Evolutionary conservation across 257 asterid genomes (phyloP).

Genomic region (Pogostemon cablin): DNA sequence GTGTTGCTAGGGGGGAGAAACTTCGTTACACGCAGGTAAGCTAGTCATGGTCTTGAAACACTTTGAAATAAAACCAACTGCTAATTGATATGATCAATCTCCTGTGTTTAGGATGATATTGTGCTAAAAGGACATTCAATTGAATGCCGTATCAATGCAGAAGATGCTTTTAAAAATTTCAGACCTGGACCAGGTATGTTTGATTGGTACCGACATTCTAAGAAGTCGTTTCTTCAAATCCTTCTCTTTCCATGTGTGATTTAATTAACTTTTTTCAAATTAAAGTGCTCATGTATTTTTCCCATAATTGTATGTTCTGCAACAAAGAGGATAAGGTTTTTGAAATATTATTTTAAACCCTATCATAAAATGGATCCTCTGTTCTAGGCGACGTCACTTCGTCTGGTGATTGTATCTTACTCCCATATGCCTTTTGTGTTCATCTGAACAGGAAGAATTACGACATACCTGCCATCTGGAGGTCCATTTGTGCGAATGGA

Average conservation of each 20-base stretch:
- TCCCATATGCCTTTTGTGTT: constrained; percentile 23
- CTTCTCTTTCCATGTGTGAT: neutral
- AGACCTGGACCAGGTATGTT: constrained; percentile 95
- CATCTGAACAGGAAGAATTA: constrained; percentile 78
- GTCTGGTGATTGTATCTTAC: constrained; percentile 12
- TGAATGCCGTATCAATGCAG: constrained; percentile 98
- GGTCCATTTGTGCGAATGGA: constrained; percentile 99
- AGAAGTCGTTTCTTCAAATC: constrained; percentile 7
- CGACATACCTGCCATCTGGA: constrained; percentile 92
- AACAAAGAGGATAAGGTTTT: neutral
- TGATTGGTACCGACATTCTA: constrained; percentile 25
- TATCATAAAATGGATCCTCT: constrained; percentile 4
- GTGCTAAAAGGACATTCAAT: constrained; percentile 94
- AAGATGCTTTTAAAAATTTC: constrained; percentile 98
- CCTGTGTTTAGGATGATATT: constrained; percentile 74
- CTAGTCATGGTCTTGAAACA: constrained; percentile 16
- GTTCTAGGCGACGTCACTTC: constrained; percentile 1
- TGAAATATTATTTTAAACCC: neutral
- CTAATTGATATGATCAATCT: constrained; percentile 17
- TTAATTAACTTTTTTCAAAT: neutral
- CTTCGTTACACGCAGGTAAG: constrained; percentile 78
- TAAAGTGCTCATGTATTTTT: neutral
- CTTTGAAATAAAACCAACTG: neutral
- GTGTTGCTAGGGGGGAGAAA: constrained; percentile 92
- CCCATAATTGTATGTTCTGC: constrained; percentile 9